These are phyloP conservation scores for Auriculariales sp. DNA, from an alignment of 768 basidiomycete species.

Conservation along the genomic window DNA sequence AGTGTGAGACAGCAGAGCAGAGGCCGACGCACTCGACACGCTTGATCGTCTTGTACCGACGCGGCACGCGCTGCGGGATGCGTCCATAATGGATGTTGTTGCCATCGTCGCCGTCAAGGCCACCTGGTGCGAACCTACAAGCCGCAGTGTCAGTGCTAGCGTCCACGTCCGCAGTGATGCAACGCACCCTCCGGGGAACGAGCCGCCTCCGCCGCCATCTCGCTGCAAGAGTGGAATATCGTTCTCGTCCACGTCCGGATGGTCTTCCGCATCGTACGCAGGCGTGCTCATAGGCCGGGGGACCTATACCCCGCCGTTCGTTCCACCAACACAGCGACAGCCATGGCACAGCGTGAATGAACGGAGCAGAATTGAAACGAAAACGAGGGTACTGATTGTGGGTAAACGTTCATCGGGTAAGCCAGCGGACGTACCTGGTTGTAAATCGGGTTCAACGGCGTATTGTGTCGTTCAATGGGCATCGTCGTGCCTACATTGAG, in stretches of 20 bases:
- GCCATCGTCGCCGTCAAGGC: constrained; percentile 10
- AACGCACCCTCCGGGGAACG: background rate
- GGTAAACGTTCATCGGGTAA: no score
- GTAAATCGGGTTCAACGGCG: background rate
- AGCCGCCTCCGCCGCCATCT: background rate
- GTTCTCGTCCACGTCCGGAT: background rate
- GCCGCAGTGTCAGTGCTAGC: background rate
- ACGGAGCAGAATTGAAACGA: no score
- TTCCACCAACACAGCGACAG: no score
- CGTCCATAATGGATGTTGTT: constrained; percentile 54
- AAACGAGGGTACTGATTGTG: no score
- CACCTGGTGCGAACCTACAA: constrained; percentile 1
- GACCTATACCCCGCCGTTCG: no score
- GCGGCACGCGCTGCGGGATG: constrained; percentile 79
- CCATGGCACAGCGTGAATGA: no score
- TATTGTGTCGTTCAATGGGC: background rate
- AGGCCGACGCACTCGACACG: constrained; percentile 56
- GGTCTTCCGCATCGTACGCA: background rate
- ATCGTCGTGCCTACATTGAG: background rate
- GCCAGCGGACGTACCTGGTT: background rate
- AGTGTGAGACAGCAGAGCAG: background rate
- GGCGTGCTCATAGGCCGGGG: background rate
- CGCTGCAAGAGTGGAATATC: constrained; percentile 7
- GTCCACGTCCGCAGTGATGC: background rate
- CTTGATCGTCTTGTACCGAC: constrained; percentile 89